Percentiles rank a stretch among this genome's conserved stretches.
These are phyloP conservation scores for Orbilia ellipsospora DNA, from an alignment of 2,329 filamentous ascomycete genomes.

Conservation along the genomic window DNA sequence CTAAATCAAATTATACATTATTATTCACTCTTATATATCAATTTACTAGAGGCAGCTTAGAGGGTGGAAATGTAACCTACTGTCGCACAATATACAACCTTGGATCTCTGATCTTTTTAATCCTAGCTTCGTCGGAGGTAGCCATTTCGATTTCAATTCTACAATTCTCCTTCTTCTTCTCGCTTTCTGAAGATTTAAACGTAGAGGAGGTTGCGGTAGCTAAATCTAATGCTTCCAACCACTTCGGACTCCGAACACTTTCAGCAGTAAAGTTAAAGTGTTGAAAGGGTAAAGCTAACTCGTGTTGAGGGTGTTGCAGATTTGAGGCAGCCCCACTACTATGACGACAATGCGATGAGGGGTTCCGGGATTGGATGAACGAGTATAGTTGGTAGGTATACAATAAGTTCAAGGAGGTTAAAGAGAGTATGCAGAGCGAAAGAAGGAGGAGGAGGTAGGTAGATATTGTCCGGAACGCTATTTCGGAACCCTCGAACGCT, in stretches of 20 bases:
- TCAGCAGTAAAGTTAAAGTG: too few species aligned
- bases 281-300: neutral
- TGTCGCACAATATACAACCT: conserved; percentile 53
- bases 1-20: neutral
- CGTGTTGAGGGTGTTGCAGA: conserved; percentile 48
- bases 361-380: conserved; percentile 8
- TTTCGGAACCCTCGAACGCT: neutral
- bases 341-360: neutral
- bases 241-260: neutral
- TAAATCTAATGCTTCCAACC: conserved; percentile 39
- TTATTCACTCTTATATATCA: neutral
- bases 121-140: conserved; percentile 49
- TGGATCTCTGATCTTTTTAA: conserved; percentile 53
- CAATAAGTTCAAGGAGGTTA: conserved; percentile 10
- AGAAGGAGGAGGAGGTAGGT: conserved; percentile 10
- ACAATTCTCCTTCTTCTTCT: neutral
- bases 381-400: conserved; percentile 11
- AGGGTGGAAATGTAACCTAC: conserved; percentile 16
- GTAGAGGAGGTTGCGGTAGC: neutral
- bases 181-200: neutral
- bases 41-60: neutral
- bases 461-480: conserved; percentile 14
- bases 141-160: conserved; percentile 24
- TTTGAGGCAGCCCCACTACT: conserved; percentile 6
- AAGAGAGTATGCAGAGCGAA: conserved; percentile 15